Conservation (phyloP, 2,329 filamentous ascomycete genomes). For the Colletotrichum cordylinicola region DNA sequence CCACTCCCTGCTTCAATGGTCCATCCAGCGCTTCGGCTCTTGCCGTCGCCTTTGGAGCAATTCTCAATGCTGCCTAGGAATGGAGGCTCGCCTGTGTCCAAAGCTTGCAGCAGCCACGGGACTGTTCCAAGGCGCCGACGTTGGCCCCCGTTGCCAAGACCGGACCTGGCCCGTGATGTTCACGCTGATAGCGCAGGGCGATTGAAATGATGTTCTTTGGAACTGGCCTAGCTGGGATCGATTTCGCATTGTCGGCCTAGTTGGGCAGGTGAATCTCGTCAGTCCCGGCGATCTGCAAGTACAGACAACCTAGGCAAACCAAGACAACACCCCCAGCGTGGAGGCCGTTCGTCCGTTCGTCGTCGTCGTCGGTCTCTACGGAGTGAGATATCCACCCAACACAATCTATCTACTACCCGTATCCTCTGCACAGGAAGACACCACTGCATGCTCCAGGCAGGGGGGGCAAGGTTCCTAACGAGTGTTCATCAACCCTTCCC, state of each 20-base stretch:
- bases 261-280: slow-evolving; percentile 7
- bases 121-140: background rate
- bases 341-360: background rate
- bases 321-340: background rate
- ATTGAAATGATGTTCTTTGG: background rate
- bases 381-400: background rate
- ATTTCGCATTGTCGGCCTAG: slow-evolving; percentile 5
- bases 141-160: background rate
- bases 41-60: background rate
- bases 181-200: background rate
- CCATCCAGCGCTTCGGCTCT: background rate
- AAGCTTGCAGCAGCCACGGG: background rate
- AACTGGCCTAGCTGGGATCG: background rate
- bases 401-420: background rate
- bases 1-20: background rate
- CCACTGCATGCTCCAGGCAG: background rate
- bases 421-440: background rate
- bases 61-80: background rate
- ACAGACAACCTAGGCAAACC: background rate
- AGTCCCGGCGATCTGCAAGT: background rate
- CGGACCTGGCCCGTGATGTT: background rate
- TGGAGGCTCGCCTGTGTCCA: background rate
- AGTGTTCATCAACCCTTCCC: background rate
- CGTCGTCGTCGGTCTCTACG: background rate
- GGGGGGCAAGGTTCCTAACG: background rate